Conservation (phyloP, 495 filamentous ascomycete genomes). For the Tuber umbilicatum region DNA sequence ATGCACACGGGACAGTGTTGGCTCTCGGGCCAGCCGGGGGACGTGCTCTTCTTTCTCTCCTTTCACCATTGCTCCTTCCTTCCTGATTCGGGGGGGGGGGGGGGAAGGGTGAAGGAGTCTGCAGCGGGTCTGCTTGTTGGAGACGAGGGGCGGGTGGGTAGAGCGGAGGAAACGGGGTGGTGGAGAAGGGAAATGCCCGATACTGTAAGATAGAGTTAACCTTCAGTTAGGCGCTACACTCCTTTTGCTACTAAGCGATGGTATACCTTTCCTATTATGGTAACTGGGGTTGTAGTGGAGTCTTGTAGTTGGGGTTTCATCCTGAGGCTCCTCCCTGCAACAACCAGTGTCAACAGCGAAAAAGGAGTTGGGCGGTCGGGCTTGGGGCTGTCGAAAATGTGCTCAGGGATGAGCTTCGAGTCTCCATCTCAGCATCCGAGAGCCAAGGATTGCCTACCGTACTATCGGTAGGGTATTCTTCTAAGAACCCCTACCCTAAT, state of each 20-base stretch:
- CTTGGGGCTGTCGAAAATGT: not conserved
- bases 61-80: not conserved
- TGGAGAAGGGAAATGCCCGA: not conserved
- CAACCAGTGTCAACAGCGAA: not conserved
- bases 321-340: slow-evolving; percentile 32
- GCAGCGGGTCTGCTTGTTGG: not conserved
- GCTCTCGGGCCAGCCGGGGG: slow-evolving; percentile 8
- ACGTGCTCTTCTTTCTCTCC: slow-evolving; percentile 2
- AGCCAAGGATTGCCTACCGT: not conserved
- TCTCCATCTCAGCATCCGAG: not conserved
- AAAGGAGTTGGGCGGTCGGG: not conserved
- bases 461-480: slow-evolving; percentile 4
- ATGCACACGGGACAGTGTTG: slow-evolving; percentile 17
- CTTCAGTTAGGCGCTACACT: not conserved
- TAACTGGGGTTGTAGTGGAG: not conserved
- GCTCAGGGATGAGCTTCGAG: not conserved
- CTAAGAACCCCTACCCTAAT: slow-evolving; percentile 6
- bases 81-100: not conserved
- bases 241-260: not conserved
- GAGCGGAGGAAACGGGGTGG: not conserved
- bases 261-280: not conserved
- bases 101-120: not conserved
- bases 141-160: not conserved
- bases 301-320: slow-evolving; percentile 35
- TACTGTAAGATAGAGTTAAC: not conserved